phyloP scores from a whole-genome alignment of 2,329 filamentous ascomycete genomes.

The Bisporella sp. region DNA sequence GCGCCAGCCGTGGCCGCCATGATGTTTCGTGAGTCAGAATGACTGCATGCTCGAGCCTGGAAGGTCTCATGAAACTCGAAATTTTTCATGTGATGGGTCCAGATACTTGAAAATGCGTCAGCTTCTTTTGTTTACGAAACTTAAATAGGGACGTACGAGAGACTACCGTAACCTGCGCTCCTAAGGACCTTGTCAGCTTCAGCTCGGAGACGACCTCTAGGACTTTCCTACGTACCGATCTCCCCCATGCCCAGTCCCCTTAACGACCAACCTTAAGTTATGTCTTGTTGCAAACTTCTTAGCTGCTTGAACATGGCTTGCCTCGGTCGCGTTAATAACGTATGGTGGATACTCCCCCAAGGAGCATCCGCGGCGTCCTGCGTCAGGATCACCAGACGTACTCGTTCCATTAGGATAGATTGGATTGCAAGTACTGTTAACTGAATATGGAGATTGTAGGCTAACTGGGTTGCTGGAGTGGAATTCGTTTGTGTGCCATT shows the following conservation, averaged over 20 bases:
- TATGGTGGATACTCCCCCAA: background rate
- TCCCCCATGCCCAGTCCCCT: background rate
- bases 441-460: background rate
- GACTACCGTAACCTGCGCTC: background rate
- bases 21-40: no score
- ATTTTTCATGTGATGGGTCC: no score
- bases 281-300: background rate
- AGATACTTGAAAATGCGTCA: background rate
- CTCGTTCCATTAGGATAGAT: background rate
- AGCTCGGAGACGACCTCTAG: background rate
- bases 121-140: background rate
- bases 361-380: background rate
- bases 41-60: no score
- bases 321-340: background rate
- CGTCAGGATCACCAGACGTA: background rate
- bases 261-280: background rate
- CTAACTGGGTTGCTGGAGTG: background rate
- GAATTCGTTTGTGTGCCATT: background rate
- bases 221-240: background rate
- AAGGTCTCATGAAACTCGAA: no score
- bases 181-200: background rate
- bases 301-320: background rate
- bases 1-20: no score
- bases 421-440: background rate
- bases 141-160: background rate